Evolutionary conservation across 805 yeast genomes (phyloP).

Genomic region (Saccharomycopsis capsularis): DNA sequence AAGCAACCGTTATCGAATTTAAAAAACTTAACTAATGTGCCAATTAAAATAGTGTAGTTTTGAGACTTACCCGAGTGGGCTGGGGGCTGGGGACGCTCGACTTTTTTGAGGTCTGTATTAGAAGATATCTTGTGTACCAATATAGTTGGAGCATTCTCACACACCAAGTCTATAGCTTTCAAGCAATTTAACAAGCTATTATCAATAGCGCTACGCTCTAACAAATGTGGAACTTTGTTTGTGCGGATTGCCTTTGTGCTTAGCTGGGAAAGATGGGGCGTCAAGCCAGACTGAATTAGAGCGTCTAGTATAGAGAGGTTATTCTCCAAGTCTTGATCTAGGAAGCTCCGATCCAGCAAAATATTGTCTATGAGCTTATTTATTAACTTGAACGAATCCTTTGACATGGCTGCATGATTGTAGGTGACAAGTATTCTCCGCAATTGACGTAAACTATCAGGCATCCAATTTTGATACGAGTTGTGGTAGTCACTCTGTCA

Average conservation of each 20-base stretch:
- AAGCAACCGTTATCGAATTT: not conserved
- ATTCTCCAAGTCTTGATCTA: constrained; percentile 11
- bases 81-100: not conserved
- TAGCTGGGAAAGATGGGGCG: not conserved
- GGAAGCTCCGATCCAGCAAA: constrained; percentile 8
- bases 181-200: constrained; percentile 8
- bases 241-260: not conserved
- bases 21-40: constrained; percentile 6
- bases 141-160: constrained; percentile 11
- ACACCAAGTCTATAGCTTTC: constrained; percentile 10
- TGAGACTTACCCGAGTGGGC: not conserved
- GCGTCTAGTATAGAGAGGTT: constrained; percentile 16
- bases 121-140: not conserved
- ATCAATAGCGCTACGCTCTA: not conserved
- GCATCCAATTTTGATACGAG: too few relatives aligned
- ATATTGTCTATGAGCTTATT: constrained; percentile 15
- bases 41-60: constrained; percentile 3
- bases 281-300: constrained; percentile 14
- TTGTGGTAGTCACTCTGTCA: too few relatives aligned
- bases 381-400: constrained; percentile 6
- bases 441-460: too few relatives aligned
- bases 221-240: not conserved
- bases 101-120: not conserved
- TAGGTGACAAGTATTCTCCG: too few relatives aligned
- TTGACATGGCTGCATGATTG: too few relatives aligned